Percentiles rank a stretch among this genome's conserved stretches.
Conservation (phyloP, 1,139 yeast genomes). For the Saccharomyces hybrid region DNA sequence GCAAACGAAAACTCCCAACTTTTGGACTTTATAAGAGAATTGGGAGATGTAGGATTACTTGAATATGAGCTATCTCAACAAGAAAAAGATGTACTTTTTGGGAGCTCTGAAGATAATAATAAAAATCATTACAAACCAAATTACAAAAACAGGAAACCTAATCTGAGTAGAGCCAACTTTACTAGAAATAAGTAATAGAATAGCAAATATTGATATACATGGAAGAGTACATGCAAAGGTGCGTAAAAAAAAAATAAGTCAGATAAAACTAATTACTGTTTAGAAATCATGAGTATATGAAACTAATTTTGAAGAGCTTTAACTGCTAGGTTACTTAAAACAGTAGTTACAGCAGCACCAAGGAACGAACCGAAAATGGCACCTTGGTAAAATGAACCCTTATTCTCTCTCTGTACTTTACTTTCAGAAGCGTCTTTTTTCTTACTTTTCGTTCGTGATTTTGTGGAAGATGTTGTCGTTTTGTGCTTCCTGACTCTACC, state of each 20-base stretch:
- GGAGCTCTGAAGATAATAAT: conserved; percentile 8
- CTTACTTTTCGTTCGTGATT: background rate
- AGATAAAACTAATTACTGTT: background rate
- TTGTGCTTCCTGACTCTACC: background rate
- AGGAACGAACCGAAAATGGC: conserved; percentile 25
- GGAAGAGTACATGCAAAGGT: conserved; percentile 1
- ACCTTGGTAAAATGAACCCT: conserved; percentile 18
- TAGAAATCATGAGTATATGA: too few species aligned
- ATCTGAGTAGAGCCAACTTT: conserved; percentile 1
- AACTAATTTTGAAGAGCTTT: conserved; percentile 3
- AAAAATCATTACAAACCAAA: conserved; percentile 4
- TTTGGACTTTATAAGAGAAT: conserved; percentile 26
- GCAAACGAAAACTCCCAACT: conserved; percentile 26
- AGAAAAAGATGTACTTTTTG: conserved; percentile 30
- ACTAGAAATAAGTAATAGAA: background rate
- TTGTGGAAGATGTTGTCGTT: background rate
- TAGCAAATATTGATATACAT: background rate
- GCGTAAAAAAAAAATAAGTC: conserved; percentile 1
- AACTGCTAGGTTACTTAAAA: conserved; percentile 14
- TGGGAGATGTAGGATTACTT: conserved; percentile 28
- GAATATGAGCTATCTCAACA: conserved; percentile 26
- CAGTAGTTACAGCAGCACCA: conserved; percentile 25
- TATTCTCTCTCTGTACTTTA: background rate
- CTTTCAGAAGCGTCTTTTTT: background rate
- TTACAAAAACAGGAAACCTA: conserved; percentile 1